phyloP scores from a whole-genome alignment of 2,329 filamentous ascomycete genomes.

The Talaromyces pinophilus region DNA sequence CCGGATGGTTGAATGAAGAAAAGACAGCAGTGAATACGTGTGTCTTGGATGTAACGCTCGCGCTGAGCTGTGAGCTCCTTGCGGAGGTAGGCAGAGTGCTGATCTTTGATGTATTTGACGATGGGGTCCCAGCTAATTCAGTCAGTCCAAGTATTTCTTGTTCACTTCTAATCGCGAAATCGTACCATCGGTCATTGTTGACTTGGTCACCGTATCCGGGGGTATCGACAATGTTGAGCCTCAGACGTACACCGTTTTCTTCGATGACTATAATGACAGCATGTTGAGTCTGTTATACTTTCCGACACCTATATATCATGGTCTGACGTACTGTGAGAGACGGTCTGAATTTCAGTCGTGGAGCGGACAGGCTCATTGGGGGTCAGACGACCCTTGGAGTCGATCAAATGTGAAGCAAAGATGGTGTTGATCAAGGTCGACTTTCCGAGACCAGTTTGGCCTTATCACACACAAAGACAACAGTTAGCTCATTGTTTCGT shows the following conservation, averaged over 20 bases:
- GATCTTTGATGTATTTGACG: slow-evolving; percentile 99
- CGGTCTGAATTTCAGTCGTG: slow-evolving; percentile 96
- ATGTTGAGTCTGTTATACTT: slow-evolving; percentile 26
- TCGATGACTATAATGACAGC: slow-evolving; percentile 68
- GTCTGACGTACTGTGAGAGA: slow-evolving; percentile 71
- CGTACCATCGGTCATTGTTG: slow-evolving; percentile 94
- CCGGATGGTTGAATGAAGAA: slow-evolving; percentile 99
- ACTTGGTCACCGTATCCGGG: slow-evolving; percentile 97
- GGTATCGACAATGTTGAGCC: slow-evolving; percentile 98
- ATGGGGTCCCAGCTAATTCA: slow-evolving; percentile 84
- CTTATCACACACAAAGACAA: slow-evolving; percentile 50
- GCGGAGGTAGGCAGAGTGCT: slow-evolving; percentile 97
- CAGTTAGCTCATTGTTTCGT: slow-evolving; percentile 3
- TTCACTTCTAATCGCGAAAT: not conserved
- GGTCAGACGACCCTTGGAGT: slow-evolving; percentile 92
- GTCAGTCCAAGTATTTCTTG: not conserved
- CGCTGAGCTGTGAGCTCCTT: slow-evolving; percentile 99
- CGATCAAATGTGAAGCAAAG: slow-evolving; percentile 98
- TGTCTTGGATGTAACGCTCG: slow-evolving; percentile 99
- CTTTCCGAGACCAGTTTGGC: slow-evolving; percentile 97
- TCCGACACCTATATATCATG: slow-evolving; percentile 6
- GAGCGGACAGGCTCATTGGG: slow-evolving; percentile 92
- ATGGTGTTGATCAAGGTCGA: slow-evolving; percentile 99
- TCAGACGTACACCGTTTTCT: slow-evolving; percentile 96
- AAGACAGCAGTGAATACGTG: slow-evolving; percentile 97